phyloP scores from a whole-genome alignment of 306 rosid species.

The Cucurbita ficifolia region DNA sequence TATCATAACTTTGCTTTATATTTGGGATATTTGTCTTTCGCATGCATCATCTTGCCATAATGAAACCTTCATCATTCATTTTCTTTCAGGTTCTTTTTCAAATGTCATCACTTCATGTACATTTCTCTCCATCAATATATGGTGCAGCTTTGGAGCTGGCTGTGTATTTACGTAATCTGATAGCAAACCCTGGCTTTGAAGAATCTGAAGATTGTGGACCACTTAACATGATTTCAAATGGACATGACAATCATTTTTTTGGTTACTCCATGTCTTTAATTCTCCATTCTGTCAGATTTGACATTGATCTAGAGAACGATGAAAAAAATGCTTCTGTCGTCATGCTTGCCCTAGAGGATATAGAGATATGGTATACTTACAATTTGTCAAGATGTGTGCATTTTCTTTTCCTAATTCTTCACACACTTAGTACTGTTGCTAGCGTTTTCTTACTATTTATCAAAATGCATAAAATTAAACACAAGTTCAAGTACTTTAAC shows the following conservation, averaged over 20 bases:
- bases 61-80: background rate
- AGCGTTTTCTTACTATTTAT: background rate
- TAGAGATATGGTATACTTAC: conserved; percentile 33
- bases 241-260: conserved; percentile 20
- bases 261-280: conserved; percentile 30
- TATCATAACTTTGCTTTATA: background rate
- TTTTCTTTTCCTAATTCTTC: background rate
- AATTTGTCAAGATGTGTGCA: background rate
- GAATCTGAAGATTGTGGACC: conserved; percentile 14
- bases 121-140: conserved; percentile 55
- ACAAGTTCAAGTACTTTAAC: background rate
- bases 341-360: conserved; percentile 31
- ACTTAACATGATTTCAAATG: conserved; percentile 9
- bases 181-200: conserved; percentile 19
- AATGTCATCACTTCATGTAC: conserved; percentile 33
- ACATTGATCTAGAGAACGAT: conserved; percentile 49
- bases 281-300: conserved; percentile 32
- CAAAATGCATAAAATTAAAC: background rate
- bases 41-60: background rate
- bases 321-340: conserved; percentile 36
- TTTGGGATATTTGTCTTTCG: background rate
- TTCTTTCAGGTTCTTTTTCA: conserved; percentile 43
- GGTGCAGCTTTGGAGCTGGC: conserved; percentile 40
- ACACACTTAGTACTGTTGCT: background rate
- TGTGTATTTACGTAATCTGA: conserved; percentile 16